Percentiles rank a stretch among this genome's conserved stretches.
Conservation (phyloP, 75 land plant genomes). For the Chamaecyparis obtusa region DNA sequence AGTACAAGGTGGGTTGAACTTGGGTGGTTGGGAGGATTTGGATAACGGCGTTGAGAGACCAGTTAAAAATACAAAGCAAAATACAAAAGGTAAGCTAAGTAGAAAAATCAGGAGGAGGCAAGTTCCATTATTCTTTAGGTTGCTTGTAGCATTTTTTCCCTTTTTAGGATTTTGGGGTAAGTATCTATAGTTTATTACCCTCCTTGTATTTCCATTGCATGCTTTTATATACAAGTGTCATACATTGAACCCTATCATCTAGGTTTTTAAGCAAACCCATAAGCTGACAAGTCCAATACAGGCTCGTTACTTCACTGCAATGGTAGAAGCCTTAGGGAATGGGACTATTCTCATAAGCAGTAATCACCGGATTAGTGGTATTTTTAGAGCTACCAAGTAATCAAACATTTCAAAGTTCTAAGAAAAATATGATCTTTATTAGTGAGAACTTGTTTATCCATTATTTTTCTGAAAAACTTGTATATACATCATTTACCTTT, state of each 20-base stretch:
- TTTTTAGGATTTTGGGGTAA: slow-evolving; percentile 14
- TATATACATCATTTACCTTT: background rate
- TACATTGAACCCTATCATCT: background rate
- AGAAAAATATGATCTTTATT: background rate
- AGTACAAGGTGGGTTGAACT: slow-evolving; percentile 1
- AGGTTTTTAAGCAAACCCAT: background rate
- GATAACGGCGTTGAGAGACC: background rate
- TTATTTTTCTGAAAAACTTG: background rate
- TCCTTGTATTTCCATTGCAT: background rate
- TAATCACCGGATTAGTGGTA: background rate
- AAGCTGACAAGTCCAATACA: background rate
- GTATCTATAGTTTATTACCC: background rate
- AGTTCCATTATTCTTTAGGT: slow-evolving; percentile 6
- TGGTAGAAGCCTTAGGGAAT: background rate
- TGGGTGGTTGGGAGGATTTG: slow-evolving; percentile 16
- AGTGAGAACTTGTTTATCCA: background rate
- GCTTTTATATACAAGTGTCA: background rate
- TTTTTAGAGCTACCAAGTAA: background rate
- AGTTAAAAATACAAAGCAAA: background rate
- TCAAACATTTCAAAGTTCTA: background rate
- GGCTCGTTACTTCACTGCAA: background rate
- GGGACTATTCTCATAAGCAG: background rate
- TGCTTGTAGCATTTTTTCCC: slow-evolving; percentile 14
- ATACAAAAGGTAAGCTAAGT: slow-evolving; percentile 5
- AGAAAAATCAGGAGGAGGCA: slow-evolving; percentile 1